Evolutionary conservation across 805 yeast genomes (phyloP).

Genomic region (Cyberlindnera meyerae): DNA sequence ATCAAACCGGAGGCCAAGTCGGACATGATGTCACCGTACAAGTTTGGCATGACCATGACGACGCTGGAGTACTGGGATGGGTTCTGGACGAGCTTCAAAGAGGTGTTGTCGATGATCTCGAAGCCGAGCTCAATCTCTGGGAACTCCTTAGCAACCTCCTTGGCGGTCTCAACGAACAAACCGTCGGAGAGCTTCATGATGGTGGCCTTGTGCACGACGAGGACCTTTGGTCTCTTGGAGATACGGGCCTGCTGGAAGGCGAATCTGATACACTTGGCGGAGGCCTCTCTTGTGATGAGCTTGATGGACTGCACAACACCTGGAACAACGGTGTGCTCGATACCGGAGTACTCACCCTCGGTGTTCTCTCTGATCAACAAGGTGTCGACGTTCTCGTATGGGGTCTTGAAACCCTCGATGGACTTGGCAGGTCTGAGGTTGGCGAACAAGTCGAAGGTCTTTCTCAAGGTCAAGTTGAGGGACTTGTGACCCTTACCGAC

Average conservation of each 20-base stretch:
- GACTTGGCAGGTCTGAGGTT: conserved; percentile 97
- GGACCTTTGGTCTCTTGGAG: conserved; percentile 79
- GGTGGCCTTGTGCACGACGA: conserved; percentile 97
- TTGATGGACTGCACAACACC: conserved; percentile 98
- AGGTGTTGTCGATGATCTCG: conserved; percentile 94
- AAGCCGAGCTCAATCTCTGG: conserved; percentile 81
- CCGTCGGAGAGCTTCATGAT: conserved; percentile 98
- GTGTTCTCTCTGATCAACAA: conserved; percentile 84
- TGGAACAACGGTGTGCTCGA: conserved; percentile 95
- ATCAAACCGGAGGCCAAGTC: conserved; percentile 96
- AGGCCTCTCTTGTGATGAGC: conserved; percentile 92
- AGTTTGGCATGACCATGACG: conserved; percentile 97
- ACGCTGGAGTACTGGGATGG: conserved; percentile 80
- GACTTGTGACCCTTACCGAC: conserved; percentile 98
- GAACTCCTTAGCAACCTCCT: conserved; percentile 84
- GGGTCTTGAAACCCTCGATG: conserved; percentile 89
- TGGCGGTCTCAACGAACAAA: conserved; percentile 87
- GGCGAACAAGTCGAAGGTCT: conserved; percentile 94
- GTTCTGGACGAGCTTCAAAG: conserved; percentile 82
- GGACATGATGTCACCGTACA: conserved; percentile 98
- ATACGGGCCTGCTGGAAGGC: conserved; percentile 95
- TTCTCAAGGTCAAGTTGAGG: conserved; percentile 93
- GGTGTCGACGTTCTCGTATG: conserved; percentile 74
- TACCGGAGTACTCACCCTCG: conserved; percentile 65
- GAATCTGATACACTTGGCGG: conserved; percentile 93